phyloP scores from a whole-genome alignment of 208 protist species.

The Kentomonas sorsogonicus region DNA sequence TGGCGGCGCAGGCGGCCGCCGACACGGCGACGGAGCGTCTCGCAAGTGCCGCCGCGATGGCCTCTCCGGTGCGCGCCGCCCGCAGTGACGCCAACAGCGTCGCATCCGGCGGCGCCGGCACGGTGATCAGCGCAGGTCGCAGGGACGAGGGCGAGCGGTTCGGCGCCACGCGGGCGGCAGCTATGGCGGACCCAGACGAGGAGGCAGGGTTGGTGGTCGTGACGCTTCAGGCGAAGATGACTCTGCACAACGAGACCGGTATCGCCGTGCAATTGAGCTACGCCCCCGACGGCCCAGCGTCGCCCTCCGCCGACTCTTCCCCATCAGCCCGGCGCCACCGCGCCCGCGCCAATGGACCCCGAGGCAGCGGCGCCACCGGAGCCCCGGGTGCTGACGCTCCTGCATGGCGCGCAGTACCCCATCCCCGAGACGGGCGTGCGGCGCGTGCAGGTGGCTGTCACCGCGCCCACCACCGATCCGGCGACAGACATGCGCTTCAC shows the following conservation, averaged over 20 bases:
- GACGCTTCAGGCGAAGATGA: slow-evolving; percentile 39
- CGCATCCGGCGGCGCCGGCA: not conserved
- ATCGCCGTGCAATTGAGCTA: slow-evolving; percentile 26
- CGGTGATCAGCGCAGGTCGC: not conserved
- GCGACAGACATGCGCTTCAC: not conserved
- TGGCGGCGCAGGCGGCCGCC: not conserved
- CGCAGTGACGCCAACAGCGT: not conserved
- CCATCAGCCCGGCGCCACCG: too few relatives aligned
- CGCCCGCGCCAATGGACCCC: not conserved
- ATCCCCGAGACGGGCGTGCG: slow-evolving; percentile 7
- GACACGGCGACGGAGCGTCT: too few relatives aligned
- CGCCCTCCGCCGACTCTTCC: not conserved
- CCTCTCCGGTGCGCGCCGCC: slow-evolving; percentile 1
- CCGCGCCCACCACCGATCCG: not conserved
- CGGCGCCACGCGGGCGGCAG: slow-evolving; percentile 9
- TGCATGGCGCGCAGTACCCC: slow-evolving; percentile 15
- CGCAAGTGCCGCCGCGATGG: not conserved
- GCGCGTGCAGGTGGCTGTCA: slow-evolving; percentile 9
- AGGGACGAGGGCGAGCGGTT: too few relatives aligned
- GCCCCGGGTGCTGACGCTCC: slow-evolving; percentile 19
- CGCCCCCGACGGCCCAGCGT: not conserved
- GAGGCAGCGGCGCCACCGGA: not conserved
- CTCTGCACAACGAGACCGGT: slow-evolving; percentile 44
- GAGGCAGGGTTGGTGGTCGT: slow-evolving; percentile 38
- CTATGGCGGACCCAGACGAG: slow-evolving; percentile 16